phyloP scores from a whole-genome alignment of 2,329 filamentous ascomycete genomes.

The Colletotrichum brevisporum region DNA sequence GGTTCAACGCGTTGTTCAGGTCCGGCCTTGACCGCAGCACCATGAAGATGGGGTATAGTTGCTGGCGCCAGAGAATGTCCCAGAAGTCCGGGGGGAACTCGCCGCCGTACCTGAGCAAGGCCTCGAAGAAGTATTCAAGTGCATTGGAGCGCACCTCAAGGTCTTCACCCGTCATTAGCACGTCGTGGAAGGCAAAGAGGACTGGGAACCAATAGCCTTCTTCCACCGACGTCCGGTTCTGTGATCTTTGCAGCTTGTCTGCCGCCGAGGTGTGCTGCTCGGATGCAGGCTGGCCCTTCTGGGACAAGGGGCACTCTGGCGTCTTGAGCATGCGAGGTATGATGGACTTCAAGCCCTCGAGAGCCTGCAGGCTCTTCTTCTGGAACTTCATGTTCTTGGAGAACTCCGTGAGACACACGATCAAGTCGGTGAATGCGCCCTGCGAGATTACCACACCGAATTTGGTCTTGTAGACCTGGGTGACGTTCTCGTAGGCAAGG shows the following conservation, averaged over 20 bases:
- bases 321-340: constrained; percentile 96
- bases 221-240: constrained; percentile 88
- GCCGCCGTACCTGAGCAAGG: constrained; percentile 88
- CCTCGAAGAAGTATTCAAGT: constrained; percentile 96
- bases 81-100: constrained; percentile 96
- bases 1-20: constrained; percentile 94
- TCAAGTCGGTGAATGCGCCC: constrained; percentile 94
- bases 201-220: constrained; percentile 99
- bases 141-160: constrained; percentile 93
- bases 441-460: constrained; percentile 98
- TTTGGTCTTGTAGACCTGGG: constrained; percentile 93
- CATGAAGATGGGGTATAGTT: constrained; percentile 98
- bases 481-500: constrained; percentile 96
- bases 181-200: constrained; percentile 97
- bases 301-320: constrained; percentile 92
- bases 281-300: constrained; percentile 61
- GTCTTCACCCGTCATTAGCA: constrained; percentile 99
- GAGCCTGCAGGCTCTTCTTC: constrained; percentile 96
- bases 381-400: constrained; percentile 99
- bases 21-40: constrained; percentile 96
- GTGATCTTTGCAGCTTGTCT: constrained; percentile 65
- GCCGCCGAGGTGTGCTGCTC: constrained; percentile 58
- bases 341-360: constrained; percentile 93
- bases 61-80: constrained; percentile 97
- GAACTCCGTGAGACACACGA: constrained; percentile 97